Base-by-base conservation (phyloP, 352 stramenopile genomes). In the Globisporangium acanthophoron region DNA sequence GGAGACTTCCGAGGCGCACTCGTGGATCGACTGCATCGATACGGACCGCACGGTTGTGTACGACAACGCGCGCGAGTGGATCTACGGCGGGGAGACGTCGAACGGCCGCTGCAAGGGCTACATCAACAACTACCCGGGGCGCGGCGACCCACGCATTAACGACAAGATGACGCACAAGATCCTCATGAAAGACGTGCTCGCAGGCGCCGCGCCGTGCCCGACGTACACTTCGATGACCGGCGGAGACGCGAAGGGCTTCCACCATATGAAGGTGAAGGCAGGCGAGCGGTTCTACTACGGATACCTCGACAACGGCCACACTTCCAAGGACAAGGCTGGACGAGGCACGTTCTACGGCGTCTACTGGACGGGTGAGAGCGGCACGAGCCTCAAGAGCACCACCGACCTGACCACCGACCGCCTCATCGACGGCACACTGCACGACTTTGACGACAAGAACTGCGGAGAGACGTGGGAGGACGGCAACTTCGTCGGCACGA, bases 311-410 rank as follows among this genome's bases (percentile, higher is more conserved):
- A 78, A 75, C 48, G 70, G 70, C 41, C 70, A 78, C 45, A 65
- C 85, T 35, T 75, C 76, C 20, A 88, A 88, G 63, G 76, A 88
- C 70, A 88, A 87, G 67, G 85, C 78, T 50, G 78, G 50, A 0
- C 55, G 77, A 43, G 78, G 78, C 35, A 88, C 78, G 0, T 66
- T 84, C 61, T 73, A 85, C 50, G 78, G 76, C 9, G 52, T 88
- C 27, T 88, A 88, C 64, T 88, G 78, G 78, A 88, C 78, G 3
- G 72, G 74, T 27, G 62, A 77, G 44, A 54, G 63, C 0, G 61
- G 62, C 21, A 54, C 70, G 7, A 71, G 66, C 47, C 65, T 87
- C 5, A 33, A 65, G 20, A 77, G 67, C 16, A 85, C 74, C 7
- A 70, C 67, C 1, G 76, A 88, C 18, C 85, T 88, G 54, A 74